phyloP scores from a whole-genome alignment of 108 stramenopile species.

The Licmophora abbreviata region DNA sequence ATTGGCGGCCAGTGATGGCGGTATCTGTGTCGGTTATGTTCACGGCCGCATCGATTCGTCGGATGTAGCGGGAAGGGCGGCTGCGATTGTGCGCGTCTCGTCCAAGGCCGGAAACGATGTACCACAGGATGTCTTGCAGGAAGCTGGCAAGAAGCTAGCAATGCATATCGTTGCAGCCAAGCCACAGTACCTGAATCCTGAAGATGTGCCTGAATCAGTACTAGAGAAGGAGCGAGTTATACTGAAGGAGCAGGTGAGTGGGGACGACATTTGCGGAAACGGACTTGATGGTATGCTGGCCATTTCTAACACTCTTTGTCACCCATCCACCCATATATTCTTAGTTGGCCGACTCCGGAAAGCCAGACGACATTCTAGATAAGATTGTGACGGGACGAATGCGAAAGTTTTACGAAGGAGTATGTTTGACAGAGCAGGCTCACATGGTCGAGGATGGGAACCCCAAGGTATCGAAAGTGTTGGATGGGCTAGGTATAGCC shows the following conservation, averaged over 20 bases:
- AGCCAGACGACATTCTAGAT: conserved; percentile 69
- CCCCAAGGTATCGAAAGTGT: conserved; percentile 40
- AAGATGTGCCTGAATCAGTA: conserved; percentile 46
- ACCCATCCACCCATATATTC: not conserved
- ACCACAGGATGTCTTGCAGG: conserved; percentile 17
- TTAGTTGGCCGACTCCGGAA: conserved; percentile 43
- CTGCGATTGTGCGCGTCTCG: conserved; percentile 43
- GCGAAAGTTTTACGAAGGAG: conserved; percentile 60
- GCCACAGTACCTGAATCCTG: conserved; percentile 61
- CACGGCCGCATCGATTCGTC: conserved; percentile 43
- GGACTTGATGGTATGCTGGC: not conserved
- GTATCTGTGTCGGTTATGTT: conserved; percentile 60
- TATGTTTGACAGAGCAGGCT: conserved; percentile 65
- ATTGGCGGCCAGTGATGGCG: conserved; percentile 22
- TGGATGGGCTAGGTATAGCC: conserved; percentile 15
- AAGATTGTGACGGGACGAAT: conserved; percentile 70
- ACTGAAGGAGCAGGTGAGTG: conserved; percentile 44
- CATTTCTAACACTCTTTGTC: conserved; percentile 1
- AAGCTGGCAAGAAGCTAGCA: conserved; percentile 76
- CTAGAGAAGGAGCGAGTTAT: conserved; percentile 63
- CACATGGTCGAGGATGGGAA: conserved; percentile 76
- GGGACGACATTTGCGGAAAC: not conserved
- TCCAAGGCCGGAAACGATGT: not conserved
- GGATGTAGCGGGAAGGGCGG: conserved; percentile 50
- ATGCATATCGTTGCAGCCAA: conserved; percentile 94